phyloP scores from a whole-genome alignment of 805 yeast genomes.

The Sugiyamaella floridensis region DNA sequence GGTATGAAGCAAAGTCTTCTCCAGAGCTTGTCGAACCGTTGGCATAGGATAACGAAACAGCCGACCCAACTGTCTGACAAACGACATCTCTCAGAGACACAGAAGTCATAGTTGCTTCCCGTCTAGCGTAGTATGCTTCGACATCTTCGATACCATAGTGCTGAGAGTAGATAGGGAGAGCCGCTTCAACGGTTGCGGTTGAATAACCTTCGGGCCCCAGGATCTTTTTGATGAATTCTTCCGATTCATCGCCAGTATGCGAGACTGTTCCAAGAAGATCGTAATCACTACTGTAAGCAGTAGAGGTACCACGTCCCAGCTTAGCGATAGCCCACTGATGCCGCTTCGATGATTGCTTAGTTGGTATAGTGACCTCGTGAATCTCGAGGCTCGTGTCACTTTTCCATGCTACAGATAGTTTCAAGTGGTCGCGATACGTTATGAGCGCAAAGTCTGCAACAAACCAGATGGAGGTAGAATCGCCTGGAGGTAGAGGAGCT shows the following conservation, averaged over 20 bases:
- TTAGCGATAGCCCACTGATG: background rate
- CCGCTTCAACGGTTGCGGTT: conserved; percentile 43
- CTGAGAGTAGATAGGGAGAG: conserved; percentile 43
- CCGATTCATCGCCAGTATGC: conserved; percentile 12
- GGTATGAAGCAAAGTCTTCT: conserved; percentile 31
- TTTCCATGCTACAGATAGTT: conserved; percentile 50
- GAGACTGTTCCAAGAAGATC: conserved; percentile 17
- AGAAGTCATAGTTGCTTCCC: conserved; percentile 8
- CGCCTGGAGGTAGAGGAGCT: conserved; percentile 28
- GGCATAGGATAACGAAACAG: conserved; percentile 19
- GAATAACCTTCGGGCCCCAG: conserved; percentile 47
- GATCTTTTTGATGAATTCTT: conserved; percentile 37
- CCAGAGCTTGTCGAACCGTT: conserved; percentile 4
- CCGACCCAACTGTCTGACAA: conserved; percentile 28
- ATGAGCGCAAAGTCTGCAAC: conserved; percentile 40
- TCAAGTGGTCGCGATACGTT: conserved; percentile 19
- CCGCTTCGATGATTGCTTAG: background rate
- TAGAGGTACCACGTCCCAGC: background rate
- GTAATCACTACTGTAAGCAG: background rate
- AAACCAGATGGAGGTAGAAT: conserved; percentile 39
- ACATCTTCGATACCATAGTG: conserved; percentile 34
- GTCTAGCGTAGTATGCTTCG: conserved; percentile 6
- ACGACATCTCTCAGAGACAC: conserved; percentile 33
- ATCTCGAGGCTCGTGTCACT: conserved; percentile 50
- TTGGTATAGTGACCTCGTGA: conserved; percentile 19